These are phyloP conservation scores for Ilex aquifolium DNA, from an alignment of 257 asterid genomes.

Conservation along the genomic window DNA sequence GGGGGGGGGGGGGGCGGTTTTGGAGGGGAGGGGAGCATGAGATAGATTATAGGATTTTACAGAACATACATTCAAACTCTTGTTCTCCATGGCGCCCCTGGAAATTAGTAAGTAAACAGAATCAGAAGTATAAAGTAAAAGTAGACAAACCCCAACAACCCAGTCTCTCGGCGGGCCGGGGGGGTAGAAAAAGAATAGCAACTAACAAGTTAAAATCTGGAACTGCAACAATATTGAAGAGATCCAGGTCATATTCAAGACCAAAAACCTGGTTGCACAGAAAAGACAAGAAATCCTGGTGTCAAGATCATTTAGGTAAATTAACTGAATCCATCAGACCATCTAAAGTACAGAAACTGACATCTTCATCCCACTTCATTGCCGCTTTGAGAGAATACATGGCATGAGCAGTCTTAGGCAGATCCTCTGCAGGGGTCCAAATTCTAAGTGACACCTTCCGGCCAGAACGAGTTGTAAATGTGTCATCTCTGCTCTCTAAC, in stretches of 20 bases:
- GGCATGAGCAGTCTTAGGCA: conserved; percentile 90
- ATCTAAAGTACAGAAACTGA: conserved; percentile 22
- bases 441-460: conserved; percentile 75
- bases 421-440: conserved; percentile 88
- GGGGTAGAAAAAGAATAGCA: conserved; percentile 4
- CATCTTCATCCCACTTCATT: conserved; percentile 99
- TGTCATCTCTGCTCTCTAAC: conserved; percentile 83
- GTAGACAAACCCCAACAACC: neutral
- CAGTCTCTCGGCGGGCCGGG: neutral
- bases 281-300: conserved; percentile 1
- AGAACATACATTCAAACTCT: conserved; percentile 79
- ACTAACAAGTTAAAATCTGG: conserved; percentile 96
- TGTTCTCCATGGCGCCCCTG: conserved; percentile 99
- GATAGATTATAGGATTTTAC: too few species aligned
- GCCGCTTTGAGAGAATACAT: conserved; percentile 97
- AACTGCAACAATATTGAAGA: conserved; percentile 89
- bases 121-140: conserved; percentile 15
- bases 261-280: conserved; percentile 67
- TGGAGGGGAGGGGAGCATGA: too few species aligned
- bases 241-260: conserved; percentile 94
- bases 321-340: conserved; percentile 7
- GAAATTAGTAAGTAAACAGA: conserved; percentile 13
- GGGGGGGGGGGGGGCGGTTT: too few species aligned
- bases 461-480: conserved; percentile 74
- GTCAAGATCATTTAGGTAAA: neutral